phyloP scores from a whole-genome alignment of 257 asterid genomes.

The Paraleonurus japonicus region DNA sequence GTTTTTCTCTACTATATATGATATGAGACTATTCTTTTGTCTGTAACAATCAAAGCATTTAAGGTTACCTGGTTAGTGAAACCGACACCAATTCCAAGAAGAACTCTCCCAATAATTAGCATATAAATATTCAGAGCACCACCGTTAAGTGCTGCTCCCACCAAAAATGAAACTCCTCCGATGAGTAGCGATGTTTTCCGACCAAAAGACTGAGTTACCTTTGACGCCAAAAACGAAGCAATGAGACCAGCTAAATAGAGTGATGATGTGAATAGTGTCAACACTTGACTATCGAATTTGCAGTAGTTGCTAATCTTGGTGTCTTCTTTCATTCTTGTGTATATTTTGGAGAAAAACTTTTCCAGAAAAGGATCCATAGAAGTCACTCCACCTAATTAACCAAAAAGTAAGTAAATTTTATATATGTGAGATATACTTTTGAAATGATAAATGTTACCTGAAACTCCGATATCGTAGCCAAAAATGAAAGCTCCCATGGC shows the following conservation, averaged over 20 bases:
- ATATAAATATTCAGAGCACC: conserved; percentile 42
- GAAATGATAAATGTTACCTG: too few relatives aligned
- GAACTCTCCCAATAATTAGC: conserved; percentile 45
- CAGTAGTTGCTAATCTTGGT: conserved; percentile 38
- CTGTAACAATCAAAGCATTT: too few relatives aligned
- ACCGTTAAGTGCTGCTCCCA: conserved; percentile 46
- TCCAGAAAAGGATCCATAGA: conserved; percentile 50
- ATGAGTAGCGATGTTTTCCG: conserved; percentile 38
- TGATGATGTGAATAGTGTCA: conserved; percentile 48
- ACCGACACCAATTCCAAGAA: conserved; percentile 59
- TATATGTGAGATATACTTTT: too few relatives aligned
- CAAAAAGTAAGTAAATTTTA: too few relatives aligned
- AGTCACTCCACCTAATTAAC: conserved; percentile 66
- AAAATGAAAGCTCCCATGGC: conserved; percentile 45
- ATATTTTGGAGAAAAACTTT: conserved; percentile 44
- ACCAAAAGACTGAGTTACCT: conserved; percentile 38
- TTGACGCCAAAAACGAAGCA: conserved; percentile 45
- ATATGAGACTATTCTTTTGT: neutral
- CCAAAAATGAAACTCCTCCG: conserved; percentile 45
- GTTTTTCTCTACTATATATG: neutral
- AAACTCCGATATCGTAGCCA: conserved; percentile 47
- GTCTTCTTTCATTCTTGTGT: conserved; percentile 34
- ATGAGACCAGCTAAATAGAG: conserved; percentile 48
- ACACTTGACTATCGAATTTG: conserved; percentile 41
- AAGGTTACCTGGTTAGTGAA: conserved; percentile 50